Base-by-base conservation (phyloP, 2,329 filamentous ascomycete genomes). In the Sclerotinia trifoliorum region DNA sequence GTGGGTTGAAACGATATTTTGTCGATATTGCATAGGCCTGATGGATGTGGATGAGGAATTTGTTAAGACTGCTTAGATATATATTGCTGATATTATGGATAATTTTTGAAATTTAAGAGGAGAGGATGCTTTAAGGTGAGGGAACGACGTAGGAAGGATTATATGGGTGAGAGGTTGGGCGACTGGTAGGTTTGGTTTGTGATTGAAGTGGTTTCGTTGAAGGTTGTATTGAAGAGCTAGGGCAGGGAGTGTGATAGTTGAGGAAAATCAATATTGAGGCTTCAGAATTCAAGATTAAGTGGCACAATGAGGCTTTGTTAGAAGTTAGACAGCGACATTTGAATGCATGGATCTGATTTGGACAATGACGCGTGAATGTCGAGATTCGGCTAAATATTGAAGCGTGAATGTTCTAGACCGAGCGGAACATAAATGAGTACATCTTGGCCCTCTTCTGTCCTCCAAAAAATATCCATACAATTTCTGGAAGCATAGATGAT, bases 81-180 rank as follows among this genome's bases (percentile, higher is more conserved):
- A 57, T 57, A 68, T 62, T 5, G 61, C 29, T 8, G 58, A 24
- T 19, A 5, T 24, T 19, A 11, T 54, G 13, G 24, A 55, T 8
- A 51, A 58, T 49, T 3, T 68, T 24, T 70, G 70, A 55, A 57
- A 29, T 5, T 29, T 29, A 29, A 29, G 29, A n/a, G 29, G 29
- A 29, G 29, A 29, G 29, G 5, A 29, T 29, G 5, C 29, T 29
- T 69, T 11, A 24, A 68, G 35, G 42, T 68, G 7, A 19, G 29
- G 29, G 58, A 69, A 21, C 69, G 55, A 35, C 68, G 69, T 44
- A 42, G 58, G 39, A 61, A 68, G 32, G 49, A 70, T 55, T 52
- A 49, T 62, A 24, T 67, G 15, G 71, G 65, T 2, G 52, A 68
- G 39, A 55, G 60, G 44, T 21, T 71, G 15, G 39, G 21, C 7